Evolutionary conservation across 768 basidiomycete species (phyloP).

Genomic region (Boletus reticuloceps): DNA sequence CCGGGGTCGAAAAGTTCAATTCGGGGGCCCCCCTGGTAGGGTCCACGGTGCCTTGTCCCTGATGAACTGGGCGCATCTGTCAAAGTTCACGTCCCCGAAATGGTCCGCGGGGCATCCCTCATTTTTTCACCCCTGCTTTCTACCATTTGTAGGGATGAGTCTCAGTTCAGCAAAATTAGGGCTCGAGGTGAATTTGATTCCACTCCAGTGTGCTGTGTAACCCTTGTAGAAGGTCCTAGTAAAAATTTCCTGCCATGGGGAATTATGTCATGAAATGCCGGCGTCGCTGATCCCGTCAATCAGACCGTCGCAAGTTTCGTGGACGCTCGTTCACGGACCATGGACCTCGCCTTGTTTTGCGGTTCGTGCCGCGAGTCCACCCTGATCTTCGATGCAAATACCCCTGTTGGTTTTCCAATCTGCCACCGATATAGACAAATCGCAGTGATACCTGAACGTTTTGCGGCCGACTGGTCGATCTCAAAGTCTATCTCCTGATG

Average conservation of each 20-base stretch:
- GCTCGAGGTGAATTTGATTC: not conserved
- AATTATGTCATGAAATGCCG: not conserved
- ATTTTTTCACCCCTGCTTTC: not conserved
- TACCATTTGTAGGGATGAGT: not conserved
- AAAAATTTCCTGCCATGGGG: not conserved
- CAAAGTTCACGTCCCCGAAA: not conserved
- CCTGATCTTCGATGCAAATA: not conserved
- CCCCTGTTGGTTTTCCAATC: not conserved
- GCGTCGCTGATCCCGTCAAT: not conserved
- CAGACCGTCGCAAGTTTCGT: not conserved
- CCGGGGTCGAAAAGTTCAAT: not conserved
- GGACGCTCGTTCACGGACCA: not conserved
- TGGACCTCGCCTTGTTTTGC: not conserved
- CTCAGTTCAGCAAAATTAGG: not conserved
- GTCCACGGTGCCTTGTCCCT: not conserved
- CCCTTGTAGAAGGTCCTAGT: not conserved
- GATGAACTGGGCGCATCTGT: not conserved
- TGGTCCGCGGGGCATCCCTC: not conserved
- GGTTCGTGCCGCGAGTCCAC: not conserved
- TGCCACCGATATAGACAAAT: not conserved
- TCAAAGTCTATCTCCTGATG: slow-evolving; percentile 1
- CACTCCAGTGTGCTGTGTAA: not conserved
- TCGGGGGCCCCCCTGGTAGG: not conserved
- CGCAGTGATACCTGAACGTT: no score
- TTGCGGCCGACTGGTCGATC: not conserved